Base-by-base conservation (phyloP, 2,329 filamentous ascomycete species). In the Neurospora sp. region DNA sequence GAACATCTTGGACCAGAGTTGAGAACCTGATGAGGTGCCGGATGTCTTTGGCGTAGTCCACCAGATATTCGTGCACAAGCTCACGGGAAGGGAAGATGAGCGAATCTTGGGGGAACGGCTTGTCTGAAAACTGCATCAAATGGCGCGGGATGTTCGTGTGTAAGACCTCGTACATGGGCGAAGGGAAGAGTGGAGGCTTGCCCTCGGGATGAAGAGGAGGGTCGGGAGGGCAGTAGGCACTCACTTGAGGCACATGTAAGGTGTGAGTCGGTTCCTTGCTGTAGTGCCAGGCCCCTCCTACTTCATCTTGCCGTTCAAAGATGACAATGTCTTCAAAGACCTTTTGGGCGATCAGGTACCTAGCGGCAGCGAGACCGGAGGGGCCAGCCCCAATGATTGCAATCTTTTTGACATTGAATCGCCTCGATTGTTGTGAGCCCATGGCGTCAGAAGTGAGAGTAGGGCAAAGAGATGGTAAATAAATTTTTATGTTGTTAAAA, bases 271-370 rank as follows among this genome's bases (percentile, higher is more conserved):
- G 84, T 71, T 78, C 80, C 38, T 83, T 81, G 72, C 85, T 89
- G 79, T 96, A 93, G 76, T 93, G 91, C 95, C 95, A 98, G 10
- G 96, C 87, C 2, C 96, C 95, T 70, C 93, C 95, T 7, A 91
- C 86, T 67, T 87, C 85, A 66, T 85, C 82, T 73, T 93, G 89
- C 79, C 97, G 93, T 80, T 98, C 96, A 76, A 91, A 96, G 46
- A 97, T 80, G 71, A 89, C 87, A 71, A 98, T 89, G 38, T 83
- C 85, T 13, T 88, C 81, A 76, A 96, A 96, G 1, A 78, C 73
- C 43, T 83, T 76, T 84, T 90, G 93, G 0, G 91, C 92, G 11
- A 87, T 78, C 19, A 97, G 84, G 76, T 94, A 94, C 84, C 93
- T 96, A 68, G 93, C 93, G 33, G 91, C 89, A 36, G 90, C 87